Percentiles rank a stretch among this genome's conserved stretches.
Conservation (phyloP, 177 flowering plant genomes). For the Vitis hybrid region DNA sequence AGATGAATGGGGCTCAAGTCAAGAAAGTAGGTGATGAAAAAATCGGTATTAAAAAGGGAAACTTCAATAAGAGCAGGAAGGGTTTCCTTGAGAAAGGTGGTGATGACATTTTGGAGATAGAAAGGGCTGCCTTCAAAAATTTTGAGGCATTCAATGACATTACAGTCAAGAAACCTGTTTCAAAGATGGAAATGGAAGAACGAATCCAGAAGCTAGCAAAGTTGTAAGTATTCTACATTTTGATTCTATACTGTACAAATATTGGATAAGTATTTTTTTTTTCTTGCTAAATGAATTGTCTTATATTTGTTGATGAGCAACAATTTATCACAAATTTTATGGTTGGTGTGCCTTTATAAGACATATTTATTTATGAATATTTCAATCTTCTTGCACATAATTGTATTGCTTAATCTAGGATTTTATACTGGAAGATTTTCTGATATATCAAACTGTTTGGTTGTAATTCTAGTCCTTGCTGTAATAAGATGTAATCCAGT, state of each 20-base stretch:
- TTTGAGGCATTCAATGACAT: conserved; percentile 47
- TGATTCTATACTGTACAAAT: not conserved
- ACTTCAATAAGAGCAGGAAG: conserved; percentile 3
- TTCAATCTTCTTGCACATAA: too few relatives aligned
- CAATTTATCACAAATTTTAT: not conserved
- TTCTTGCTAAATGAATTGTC: not conserved
- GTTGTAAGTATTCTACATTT: conserved; percentile 33
- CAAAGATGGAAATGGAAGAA: conserved; percentile 76
- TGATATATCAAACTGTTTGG: too few relatives aligned
- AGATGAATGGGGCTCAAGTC: conserved; percentile 7
- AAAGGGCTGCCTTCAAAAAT: conserved; percentile 72
- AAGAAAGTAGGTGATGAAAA: conserved; percentile 10
- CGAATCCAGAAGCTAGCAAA: conserved; percentile 78
- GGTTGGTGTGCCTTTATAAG: not conserved
- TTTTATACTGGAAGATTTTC: too few relatives aligned
- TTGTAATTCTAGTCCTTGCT: too few relatives aligned
- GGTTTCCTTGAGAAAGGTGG: conserved; percentile 11
- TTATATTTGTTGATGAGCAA: not conserved
- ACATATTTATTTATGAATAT: too few relatives aligned
- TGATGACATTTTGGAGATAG: conserved; percentile 28
- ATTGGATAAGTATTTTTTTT: not conserved
- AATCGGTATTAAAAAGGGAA: conserved; percentile 1
- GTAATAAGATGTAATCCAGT: too few relatives aligned
- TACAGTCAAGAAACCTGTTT: conserved; percentile 45
- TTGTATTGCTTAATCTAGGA: too few relatives aligned